phyloP scores from a whole-genome alignment of 73 alveolate species.

The Stentor roeselii region DNA sequence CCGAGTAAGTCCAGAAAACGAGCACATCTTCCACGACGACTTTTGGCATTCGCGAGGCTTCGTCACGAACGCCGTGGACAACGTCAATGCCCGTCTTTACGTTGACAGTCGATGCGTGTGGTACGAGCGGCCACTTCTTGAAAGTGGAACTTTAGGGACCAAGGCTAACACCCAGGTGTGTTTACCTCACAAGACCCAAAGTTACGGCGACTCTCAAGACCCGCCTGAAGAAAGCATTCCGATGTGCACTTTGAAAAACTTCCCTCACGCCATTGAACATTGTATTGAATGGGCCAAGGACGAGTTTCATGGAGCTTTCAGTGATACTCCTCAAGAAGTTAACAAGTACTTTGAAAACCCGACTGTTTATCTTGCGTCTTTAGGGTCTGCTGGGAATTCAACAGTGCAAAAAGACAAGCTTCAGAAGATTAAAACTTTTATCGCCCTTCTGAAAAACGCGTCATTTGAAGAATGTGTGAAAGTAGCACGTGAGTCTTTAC shows the following conservation, averaged over 20 bases:
- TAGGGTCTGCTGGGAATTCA: constrained; percentile 52
- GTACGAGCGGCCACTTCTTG: constrained; percentile 89
- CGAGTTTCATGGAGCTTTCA: constrained; percentile 82
- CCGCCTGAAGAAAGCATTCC: constrained; percentile 98
- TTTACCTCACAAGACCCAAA: constrained; percentile 85
- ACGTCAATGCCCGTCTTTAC: constrained; percentile 91
- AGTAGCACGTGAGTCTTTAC: constrained; percentile 67
- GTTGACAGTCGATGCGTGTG: constrained; percentile 93
- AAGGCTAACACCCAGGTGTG: constrained; percentile 91
- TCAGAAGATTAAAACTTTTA: constrained; percentile 63
- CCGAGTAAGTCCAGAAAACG: constrained; percentile 87
- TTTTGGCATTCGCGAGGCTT: constrained; percentile 92
- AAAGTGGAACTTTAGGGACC: constrained; percentile 95
- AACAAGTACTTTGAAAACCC: constrained; percentile 74
- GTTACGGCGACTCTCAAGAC: constrained; percentile 92
- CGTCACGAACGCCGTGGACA: constrained; percentile 94
- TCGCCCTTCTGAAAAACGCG: constrained; percentile 54
- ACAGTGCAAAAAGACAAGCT: constrained; percentile 75
- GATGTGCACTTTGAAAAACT: constrained; percentile 93
- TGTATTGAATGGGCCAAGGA: constrained; percentile 98
- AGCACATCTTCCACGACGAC: constrained; percentile 81
- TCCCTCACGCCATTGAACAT: constrained; percentile 97
- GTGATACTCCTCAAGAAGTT: constrained; percentile 69
- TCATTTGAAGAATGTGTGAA: constrained; percentile 73
- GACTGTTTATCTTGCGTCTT: constrained; percentile 47